A percentile compares a stretch with the other conserved stretches of the same genome.
Conservation (phyloP, 2,329 filamentous ascomycete genomes). For the Sarocladium strictum region DNA sequence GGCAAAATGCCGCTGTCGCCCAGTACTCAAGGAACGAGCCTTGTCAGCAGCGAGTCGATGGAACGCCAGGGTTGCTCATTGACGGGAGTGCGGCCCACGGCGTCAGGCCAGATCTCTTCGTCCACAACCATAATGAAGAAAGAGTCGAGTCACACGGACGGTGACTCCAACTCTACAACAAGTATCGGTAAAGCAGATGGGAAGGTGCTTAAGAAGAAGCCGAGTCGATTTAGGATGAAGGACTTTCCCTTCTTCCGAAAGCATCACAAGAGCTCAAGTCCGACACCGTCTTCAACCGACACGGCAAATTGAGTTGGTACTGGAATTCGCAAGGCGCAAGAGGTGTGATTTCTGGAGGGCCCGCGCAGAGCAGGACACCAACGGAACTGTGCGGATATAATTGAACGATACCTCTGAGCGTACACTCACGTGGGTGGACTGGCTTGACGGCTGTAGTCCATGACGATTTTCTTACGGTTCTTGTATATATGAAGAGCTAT, state of each 20-base stretch:
- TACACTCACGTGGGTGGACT: no score
- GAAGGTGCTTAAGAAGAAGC: conserved; percentile 52
- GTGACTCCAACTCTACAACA: conserved; percentile 29
- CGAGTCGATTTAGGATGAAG: conserved; percentile 59
- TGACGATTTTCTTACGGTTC: not conserved
- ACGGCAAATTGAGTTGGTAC: conserved; percentile 21
- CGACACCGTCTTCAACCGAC: conserved; percentile 26
- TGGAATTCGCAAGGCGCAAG: not conserved
- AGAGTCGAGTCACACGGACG: conserved; percentile 20
- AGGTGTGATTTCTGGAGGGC: not conserved
- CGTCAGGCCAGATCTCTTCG: not conserved
- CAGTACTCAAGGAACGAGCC: conserved; percentile 60
- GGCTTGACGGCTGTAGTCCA: no score
- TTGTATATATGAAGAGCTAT: not conserved
- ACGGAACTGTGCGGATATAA: not conserved
- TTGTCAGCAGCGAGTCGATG: conserved; percentile 53
- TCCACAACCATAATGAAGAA: conserved; percentile 19
- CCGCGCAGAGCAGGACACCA: not conserved
- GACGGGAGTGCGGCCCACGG: conserved; percentile 11
- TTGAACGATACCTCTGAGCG: not conserved
- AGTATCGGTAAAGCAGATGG: conserved; percentile 41
- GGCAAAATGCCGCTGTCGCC: conserved; percentile 60
- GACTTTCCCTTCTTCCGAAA: conserved; percentile 52
- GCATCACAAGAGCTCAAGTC: conserved; percentile 40
- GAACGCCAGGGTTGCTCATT: conserved; percentile 32